Conservation (phyloP, 2,329 filamentous ascomycete species). For the Pestalotiopsis sp. region DNA sequence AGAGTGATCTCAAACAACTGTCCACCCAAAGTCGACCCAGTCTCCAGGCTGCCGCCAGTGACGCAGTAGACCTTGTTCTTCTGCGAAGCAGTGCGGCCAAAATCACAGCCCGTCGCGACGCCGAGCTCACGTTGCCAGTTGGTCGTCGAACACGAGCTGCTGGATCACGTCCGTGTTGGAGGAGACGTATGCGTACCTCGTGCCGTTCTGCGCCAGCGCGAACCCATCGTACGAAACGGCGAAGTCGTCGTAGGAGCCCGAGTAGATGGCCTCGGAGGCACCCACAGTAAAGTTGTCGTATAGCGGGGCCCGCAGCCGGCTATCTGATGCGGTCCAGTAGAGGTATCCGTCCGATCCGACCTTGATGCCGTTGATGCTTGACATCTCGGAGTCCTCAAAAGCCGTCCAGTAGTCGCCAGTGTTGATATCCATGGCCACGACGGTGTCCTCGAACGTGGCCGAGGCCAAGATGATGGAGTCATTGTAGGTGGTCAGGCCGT, state of each 20-base stretch:
- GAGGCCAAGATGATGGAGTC: conserved; percentile 5
- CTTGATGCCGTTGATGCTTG: conserved; percentile 1
- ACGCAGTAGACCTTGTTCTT: conserved; percentile 2
- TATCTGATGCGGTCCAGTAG: not conserved
- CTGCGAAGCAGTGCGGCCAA: not conserved
- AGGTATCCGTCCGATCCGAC: not conserved
- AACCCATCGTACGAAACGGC: not conserved
- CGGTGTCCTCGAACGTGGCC: conserved; percentile 1
- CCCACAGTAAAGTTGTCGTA: not conserved
- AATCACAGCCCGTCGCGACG: not conserved
- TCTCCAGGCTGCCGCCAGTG: not conserved
- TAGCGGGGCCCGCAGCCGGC: not conserved
- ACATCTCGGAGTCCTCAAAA: not conserved
- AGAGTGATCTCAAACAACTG: not conserved
- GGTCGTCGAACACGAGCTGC: conserved; percentile 1
- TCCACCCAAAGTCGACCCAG: not conserved
- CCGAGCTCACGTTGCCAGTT: not conserved
- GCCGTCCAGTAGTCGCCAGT: not conserved
- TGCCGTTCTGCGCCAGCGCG: not conserved
- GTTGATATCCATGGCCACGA: not conserved
- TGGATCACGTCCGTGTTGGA: not conserved
- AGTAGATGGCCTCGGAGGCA: not conserved
- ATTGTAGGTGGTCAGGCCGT: not conserved
- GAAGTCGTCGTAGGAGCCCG: not conserved
- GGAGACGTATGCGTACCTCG: not conserved